These are phyloP conservation scores for Termitomyces titanicus DNA, from an alignment of 768 basidiomycete species.

Conservation along the genomic window DNA sequence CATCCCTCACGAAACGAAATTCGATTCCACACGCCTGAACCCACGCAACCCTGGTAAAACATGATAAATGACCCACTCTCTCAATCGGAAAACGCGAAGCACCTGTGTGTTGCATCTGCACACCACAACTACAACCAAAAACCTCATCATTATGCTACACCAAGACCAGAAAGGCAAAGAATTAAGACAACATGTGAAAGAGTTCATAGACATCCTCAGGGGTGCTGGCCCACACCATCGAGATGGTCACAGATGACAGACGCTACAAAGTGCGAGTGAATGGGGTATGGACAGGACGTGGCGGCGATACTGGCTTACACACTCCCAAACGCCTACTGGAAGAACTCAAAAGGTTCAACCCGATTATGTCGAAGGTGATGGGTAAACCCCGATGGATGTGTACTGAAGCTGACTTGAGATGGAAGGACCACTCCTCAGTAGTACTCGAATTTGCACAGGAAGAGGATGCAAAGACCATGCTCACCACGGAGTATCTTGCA, in stretches of 20 bases:
- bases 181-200: constrained; percentile 6
- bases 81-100: background rate
- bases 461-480: background rate
- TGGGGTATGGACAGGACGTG: background rate
- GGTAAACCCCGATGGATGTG: background rate
- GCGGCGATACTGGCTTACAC: background rate
- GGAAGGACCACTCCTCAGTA: no score
- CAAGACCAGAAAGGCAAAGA: constrained; percentile 18
- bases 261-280: background rate
- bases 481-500: no score
- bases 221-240: background rate
- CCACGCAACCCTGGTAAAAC: background rate
- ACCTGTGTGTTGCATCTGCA: constrained; percentile 15
- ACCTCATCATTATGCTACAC: constrained; percentile 15
- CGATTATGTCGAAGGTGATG: background rate
- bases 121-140: constrained; percentile 10
- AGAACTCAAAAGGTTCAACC: background rate
- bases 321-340: background rate
- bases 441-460: background rate
- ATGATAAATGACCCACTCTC: constrained; percentile 11
- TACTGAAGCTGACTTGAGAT: background rate
- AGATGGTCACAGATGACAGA: background rate
- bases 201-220: constrained; percentile 6
- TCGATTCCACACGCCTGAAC: background rate
- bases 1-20: constrained; percentile 5